Base-by-base conservation (phyloP, 805 yeast genomes). In the Saccharomyces eubayanus region DNA sequence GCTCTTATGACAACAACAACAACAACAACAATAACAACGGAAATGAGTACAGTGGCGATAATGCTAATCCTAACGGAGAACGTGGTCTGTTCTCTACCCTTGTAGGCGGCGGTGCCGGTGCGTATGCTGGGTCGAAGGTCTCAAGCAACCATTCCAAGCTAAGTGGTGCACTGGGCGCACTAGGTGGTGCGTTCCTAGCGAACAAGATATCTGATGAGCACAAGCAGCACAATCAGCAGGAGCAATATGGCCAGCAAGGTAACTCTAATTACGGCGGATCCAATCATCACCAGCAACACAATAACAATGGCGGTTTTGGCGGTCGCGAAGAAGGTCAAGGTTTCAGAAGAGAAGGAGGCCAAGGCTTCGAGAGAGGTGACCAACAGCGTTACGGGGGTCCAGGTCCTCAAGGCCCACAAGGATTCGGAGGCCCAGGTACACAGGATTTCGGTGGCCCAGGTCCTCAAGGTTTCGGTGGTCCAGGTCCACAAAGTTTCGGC, bases 171-270 rank as follows among this genome's bases (percentile, higher is more conserved):
- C 74, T 73, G 30, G 85, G 85, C 66, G 83, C 80, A 46, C 55
- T 81, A 55, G 77, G 73, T 30, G 85, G 85, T 66, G 84, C 83
- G 8, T 58, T 78, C 53, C 72, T 74, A 28, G 84, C 82, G 48
- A 75, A 80, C 70, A 77, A 80, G 67, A 57, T 74, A 31, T 79
- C 75, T 61, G 74, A 77, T 61, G 62, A 59, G 47, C 62, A 65
- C 56, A 75, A 74, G 54, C 58, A 69, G 31, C 60, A 61, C 50
- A n/a, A 49, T 27, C 24, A 48, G 28, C 43, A 48, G 31, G 50
- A 31, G 6, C 24, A 27, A 30, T 36, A 36, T 31, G 55, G 57
- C 6, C 51, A 36, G 41, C 59, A 57, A 36, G 55, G 55, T 16
- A 52, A 48, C 29, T n/a, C 56, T n/a, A 56, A 53, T 14, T 55